Conservation (phyloP, 345 rosid genomes). For the Psidium guajava region DNA sequence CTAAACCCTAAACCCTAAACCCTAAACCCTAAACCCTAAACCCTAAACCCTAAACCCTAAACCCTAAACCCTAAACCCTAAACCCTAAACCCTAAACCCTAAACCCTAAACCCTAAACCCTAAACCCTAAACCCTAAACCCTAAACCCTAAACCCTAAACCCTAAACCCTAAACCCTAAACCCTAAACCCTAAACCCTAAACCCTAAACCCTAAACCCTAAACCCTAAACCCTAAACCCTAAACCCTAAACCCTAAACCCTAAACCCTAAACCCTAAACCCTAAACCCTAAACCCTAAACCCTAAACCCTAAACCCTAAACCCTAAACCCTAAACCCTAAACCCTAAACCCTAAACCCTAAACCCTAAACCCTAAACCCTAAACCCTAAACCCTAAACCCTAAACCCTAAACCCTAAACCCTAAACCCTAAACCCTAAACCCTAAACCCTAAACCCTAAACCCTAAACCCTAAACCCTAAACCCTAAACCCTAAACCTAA, state of each 20-base stretch:
- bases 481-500: not conserved
- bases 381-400: not conserved
- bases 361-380: not conserved
- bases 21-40: not conserved
- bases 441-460: not conserved
- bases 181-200: not conserved
- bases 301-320: not conserved
- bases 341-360: not conserved
- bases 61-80: conserved; percentile 1
- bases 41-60: not conserved
- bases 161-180: not conserved
- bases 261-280: not conserved
- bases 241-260: not conserved
- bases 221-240: not conserved
- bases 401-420: not conserved
- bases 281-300: not conserved
- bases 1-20: conserved; percentile 1
- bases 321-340: not conserved
- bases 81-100: conserved; percentile 3
- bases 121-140: not conserved
- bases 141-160: not conserved
- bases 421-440: not conserved
- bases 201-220: not conserved
- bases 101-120: conserved; percentile 1
- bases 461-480: not conserved